Percentiles rank a stretch among this genome's conserved stretches.
phyloP scores from a whole-genome alignment of 2,329 filamentous ascomycete genomes.

The Alternaria tenuissima region DNA sequence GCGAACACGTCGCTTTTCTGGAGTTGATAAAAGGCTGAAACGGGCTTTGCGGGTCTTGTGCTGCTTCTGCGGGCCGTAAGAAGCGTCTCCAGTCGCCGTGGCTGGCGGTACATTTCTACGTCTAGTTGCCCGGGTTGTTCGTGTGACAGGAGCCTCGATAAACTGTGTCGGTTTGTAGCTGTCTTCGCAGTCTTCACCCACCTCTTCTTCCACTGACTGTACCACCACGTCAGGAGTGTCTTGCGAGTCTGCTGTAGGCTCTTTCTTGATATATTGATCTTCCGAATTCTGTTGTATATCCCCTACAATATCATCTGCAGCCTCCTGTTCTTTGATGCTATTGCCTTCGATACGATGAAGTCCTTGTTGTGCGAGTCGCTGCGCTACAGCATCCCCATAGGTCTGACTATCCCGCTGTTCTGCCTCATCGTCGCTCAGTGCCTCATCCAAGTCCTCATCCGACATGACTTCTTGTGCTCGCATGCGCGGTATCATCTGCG shows the following conservation, averaged over 20 bases:
- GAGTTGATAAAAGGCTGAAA: conserved; percentile 44
- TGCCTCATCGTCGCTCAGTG: conserved; percentile 24
- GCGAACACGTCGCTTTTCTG: conserved; percentile 40
- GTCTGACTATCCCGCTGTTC: conserved; percentile 21
- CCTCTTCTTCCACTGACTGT: conserved; percentile 15
- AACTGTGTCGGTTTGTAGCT: conserved; percentile 42
- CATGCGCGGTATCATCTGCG: conserved; percentile 46
- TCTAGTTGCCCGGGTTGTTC: conserved; percentile 19
- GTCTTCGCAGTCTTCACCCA: conserved; percentile 26
- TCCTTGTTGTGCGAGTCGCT: conserved; percentile 29
- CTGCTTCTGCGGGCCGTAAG: not conserved
- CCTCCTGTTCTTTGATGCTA: not conserved
- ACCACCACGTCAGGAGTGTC: not conserved
- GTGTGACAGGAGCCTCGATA: conserved; percentile 31
- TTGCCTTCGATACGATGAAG: conserved; percentile 14
- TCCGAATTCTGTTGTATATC: not conserved
- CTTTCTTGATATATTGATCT: not conserved
- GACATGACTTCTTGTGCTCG: conserved; percentile 24
- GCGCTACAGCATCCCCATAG: conserved; percentile 24
- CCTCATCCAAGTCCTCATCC: conserved; percentile 31
- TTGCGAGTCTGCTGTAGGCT: not conserved
- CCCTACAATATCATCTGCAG: not conserved
- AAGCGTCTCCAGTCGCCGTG: not conserved
- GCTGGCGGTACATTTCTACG: not conserved
- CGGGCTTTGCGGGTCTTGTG: conserved; percentile 23